Conservation (phyloP, 345 rosid genomes). For the Theobroma cacao region DNA sequence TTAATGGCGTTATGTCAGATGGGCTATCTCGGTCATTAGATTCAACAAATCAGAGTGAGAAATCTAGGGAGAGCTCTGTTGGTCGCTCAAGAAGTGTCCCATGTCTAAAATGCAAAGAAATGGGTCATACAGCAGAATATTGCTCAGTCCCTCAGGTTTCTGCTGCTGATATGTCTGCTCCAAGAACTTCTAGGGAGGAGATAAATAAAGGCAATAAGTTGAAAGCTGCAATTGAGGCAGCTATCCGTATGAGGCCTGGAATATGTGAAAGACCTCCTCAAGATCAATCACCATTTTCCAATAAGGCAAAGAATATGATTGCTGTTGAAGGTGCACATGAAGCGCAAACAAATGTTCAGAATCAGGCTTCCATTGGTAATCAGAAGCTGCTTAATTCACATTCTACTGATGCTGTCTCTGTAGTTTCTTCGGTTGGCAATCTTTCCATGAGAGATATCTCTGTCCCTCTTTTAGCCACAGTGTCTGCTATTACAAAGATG, state of each 20-base stretch:
- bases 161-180: slow-evolving; percentile 43
- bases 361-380: slow-evolving; percentile 34
- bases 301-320: slow-evolving; percentile 34
- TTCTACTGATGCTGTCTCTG: slow-evolving; percentile 28
- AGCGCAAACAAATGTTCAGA: slow-evolving; percentile 33
- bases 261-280: slow-evolving; percentile 41
- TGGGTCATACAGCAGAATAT: slow-evolving; percentile 58
- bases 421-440: slow-evolving; percentile 32
- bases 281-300: slow-evolving; percentile 45
- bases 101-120: slow-evolving; percentile 55
- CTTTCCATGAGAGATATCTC: slow-evolving; percentile 28
- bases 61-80: slow-evolving; percentile 43
- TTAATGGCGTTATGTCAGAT: slow-evolving; percentile 51
- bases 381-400: slow-evolving; percentile 36
- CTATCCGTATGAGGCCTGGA: slow-evolving; percentile 74
- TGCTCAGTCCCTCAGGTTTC: slow-evolving; percentile 44
- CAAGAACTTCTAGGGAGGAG: slow-evolving; percentile 51
- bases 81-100: slow-evolving; percentile 45
- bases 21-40: slow-evolving; percentile 48
- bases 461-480: slow-evolving; percentile 26
- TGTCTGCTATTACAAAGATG: slow-evolving; percentile 30
- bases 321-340: slow-evolving; percentile 49
- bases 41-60: slow-evolving; percentile 56
- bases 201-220: slow-evolving; percentile 51
- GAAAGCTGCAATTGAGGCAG: slow-evolving; percentile 82